Evolutionary conservation across 148 eudicot species (phyloP).

Genomic region (Rhododendron molle): DNA sequence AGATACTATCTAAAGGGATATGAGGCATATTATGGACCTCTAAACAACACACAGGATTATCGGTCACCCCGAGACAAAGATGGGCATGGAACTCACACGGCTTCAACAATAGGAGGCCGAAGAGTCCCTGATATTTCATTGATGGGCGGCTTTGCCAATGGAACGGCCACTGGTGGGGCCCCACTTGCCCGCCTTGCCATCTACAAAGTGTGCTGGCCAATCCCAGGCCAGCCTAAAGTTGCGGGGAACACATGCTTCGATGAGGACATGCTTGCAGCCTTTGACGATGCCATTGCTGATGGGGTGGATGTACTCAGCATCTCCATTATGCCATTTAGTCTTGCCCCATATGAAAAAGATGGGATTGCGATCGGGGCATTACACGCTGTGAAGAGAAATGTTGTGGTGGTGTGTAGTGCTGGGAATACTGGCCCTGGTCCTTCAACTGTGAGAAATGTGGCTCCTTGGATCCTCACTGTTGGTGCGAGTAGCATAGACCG

Average conservation of each 20-base stretch:
- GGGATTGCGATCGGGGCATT: slow-evolving; percentile 13
- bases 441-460: slow-evolving; percentile 16
- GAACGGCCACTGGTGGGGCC: slow-evolving; percentile 21
- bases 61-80: slow-evolving; percentile 17
- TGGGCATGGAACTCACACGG: slow-evolving; percentile 24
- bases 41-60: slow-evolving; percentile 12
- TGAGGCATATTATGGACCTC: slow-evolving; percentile 12
- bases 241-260: not conserved
- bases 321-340: not conserved
- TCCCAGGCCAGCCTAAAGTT: not conserved
- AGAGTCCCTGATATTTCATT: not conserved
- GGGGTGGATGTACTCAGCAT: slow-evolving; percentile 19
- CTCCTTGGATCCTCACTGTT: slow-evolving; percentile 23
- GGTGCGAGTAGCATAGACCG: slow-evolving; percentile 21
- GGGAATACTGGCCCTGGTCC: slow-evolving; percentile 13
- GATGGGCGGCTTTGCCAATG: slow-evolving; percentile 8
- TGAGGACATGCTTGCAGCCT: slow-evolving; percentile 15
- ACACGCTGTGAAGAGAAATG: slow-evolving; percentile 11
- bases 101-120: slow-evolving; percentile 18
- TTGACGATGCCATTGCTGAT: slow-evolving; percentile 20
- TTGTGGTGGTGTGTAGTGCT: slow-evolving; percentile 20
- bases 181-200: slow-evolving; percentile 16
- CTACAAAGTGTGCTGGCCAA: slow-evolving; percentile 24
- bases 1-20: slow-evolving; percentile 18
- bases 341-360: not conserved